These are phyloP conservation scores for Aspergillus heteromorphus DNA, from an alignment of 495 filamentous ascomycete species.

Conservation along the genomic window DNA sequence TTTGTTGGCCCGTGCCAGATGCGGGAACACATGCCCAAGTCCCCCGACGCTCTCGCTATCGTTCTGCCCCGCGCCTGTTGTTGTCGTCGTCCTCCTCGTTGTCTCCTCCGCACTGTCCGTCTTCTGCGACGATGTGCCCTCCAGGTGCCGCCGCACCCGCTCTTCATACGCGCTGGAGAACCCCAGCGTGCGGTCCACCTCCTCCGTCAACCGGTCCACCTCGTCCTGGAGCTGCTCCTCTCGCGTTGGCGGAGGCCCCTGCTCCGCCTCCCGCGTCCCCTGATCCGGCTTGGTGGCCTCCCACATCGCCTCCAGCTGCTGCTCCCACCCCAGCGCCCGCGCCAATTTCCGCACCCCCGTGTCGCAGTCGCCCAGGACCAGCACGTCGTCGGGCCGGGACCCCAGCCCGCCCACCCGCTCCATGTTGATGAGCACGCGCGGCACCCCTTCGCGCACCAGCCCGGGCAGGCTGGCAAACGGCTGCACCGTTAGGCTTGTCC, in stretches of 20 bases:
- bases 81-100: too few relatives aligned
- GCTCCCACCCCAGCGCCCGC: constrained; percentile 73
- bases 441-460: constrained; percentile 53
- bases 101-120: too few relatives aligned
- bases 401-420: constrained; percentile 81
- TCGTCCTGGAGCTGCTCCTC: constrained; percentile 54
- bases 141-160: constrained; percentile 35
- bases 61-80: too few relatives aligned
- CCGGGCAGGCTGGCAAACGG: constrained; percentile 81
- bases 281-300: constrained; percentile 44
- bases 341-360: constrained; percentile 77
- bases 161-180: constrained; percentile 42
- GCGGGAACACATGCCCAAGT: constrained; percentile 42
- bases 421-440: constrained; percentile 81
- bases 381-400: constrained; percentile 67
- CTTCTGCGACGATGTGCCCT: too few relatives aligned
- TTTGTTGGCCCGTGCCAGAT: constrained; percentile 25
- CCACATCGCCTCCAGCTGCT: constrained; percentile 75
- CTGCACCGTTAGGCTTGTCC: constrained; percentile 82
- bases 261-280: constrained; percentile 28
- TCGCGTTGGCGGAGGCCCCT: constrained; percentile 29
- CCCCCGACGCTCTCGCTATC: constrained; percentile 15
- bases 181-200: constrained; percentile 47
- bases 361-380: constrained; percentile 75
- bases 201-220: constrained; percentile 47